Evolutionary conservation across 2,329 filamentous ascomycete species (phyloP), one percentile per base, ranked within the genome.

Genomic region (Pestalotiopsis sp.): DNA sequence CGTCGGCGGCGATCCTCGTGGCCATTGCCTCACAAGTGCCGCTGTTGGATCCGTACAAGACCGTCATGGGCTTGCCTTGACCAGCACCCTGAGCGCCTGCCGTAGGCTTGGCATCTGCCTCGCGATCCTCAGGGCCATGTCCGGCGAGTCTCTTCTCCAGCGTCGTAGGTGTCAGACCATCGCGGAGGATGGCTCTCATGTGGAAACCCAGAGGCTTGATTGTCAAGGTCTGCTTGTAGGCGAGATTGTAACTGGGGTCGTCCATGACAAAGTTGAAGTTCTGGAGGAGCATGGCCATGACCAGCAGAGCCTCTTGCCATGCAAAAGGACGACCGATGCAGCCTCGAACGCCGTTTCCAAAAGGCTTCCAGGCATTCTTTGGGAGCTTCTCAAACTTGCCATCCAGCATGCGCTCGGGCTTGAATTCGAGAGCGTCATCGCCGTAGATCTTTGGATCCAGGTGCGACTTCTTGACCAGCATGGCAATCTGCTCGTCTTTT

Each of bases 321-420:
- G 92, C 91, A 75, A 94, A 94, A 0, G 88, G 84, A 1, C 91
- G 82, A 3, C 92, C 92, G 69, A 94, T 94, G 72, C 92, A 94
- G 1, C 82, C 89, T 65, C 92, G 82, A 70, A 86, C 83, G 1
- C 92, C 92, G 68, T 92, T 91, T 1, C 92, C 92, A 72, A 94
- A 94, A 3, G 92, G 91, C 78, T 92, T 92, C 89, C 88, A 91
- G 39, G 85, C 84, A 66, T 87, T 88, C 14, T 84, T 84, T 38
- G 88, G 90, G 5, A 92, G 82, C 30, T 87, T 86, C 68, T 88
- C 86, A 73, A 93, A 94, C 26, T 86, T 83, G 14, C 89, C 90
- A 52, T 92, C 89, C 0, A 90, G 78, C 90, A 94, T 92, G 10
- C 91, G 83, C 75, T 94, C 92, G 0, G 92, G 92, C 66, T 83